Evolutionary conservation across 257 asterid species (phyloP).

Genomic region (Primulina eburnea): DNA sequence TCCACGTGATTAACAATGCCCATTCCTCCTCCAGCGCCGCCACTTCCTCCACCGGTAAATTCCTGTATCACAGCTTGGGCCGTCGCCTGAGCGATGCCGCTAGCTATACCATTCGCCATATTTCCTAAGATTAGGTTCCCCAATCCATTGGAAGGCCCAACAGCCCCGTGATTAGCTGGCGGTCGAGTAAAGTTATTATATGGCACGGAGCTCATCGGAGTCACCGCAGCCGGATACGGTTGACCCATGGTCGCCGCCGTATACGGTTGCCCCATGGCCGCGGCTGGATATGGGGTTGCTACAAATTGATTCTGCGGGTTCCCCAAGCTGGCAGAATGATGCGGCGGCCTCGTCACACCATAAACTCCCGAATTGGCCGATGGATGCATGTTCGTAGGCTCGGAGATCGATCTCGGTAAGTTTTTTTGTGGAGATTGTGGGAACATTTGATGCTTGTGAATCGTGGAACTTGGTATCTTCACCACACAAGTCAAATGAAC

Average conservation of each 20-base stretch:
- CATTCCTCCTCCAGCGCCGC: slow-evolving; percentile 18
- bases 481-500: slow-evolving; percentile 45
- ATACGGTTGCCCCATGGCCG: slow-evolving; percentile 14
- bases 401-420: background rate
- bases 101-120: slow-evolving; percentile 27
- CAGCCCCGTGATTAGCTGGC: slow-evolving; percentile 4
- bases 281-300: background rate
- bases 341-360: slow-evolving; percentile 9
- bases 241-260: slow-evolving; percentile 18
- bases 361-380: background rate
- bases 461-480: background rate
- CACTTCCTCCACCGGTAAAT: slow-evolving; percentile 19
- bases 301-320: slow-evolving; percentile 19
- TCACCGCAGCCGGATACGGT: slow-evolving; percentile 3
- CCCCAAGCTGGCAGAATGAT: slow-evolving; percentile 12
- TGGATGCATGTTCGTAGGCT: background rate
- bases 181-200: slow-evolving; percentile 17
- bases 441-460: background rate
- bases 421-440: background rate
- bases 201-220: background rate
- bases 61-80: slow-evolving; percentile 36
- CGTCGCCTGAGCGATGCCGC: slow-evolving; percentile 39
- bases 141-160: slow-evolving; percentile 19
- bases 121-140: slow-evolving; percentile 27
- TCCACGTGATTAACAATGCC: slow-evolving; percentile 9